Conservation (phyloP, 2,329 filamentous ascomycete species). For the Cryphonectria japonica region DNA sequence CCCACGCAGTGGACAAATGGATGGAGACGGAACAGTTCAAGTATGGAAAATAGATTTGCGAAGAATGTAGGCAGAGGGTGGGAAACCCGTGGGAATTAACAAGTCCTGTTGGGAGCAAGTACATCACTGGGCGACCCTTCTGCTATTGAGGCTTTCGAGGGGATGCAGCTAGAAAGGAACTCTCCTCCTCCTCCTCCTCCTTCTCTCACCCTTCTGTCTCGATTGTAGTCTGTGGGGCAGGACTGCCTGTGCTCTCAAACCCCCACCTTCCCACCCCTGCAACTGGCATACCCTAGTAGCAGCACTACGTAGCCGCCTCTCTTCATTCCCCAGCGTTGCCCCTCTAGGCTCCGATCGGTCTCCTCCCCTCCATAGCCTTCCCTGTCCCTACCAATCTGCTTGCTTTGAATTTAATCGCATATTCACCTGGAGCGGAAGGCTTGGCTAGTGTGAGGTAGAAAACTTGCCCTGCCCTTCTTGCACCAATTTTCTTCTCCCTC, state of each 20-base stretch:
- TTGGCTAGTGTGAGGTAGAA: constrained; percentile 17
- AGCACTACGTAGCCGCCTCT: neutral
- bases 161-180: neutral
- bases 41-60: neutral
- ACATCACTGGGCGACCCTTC: neutral
- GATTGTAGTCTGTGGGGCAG: constrained; percentile 11
- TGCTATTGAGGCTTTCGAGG: neutral
- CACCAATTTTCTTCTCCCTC: constrained; percentile 8
- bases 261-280: constrained; percentile 10
- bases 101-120: neutral
- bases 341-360: constrained; percentile 24
- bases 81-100: neutral
- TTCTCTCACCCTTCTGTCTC: constrained; percentile 9
- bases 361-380: constrained; percentile 3
- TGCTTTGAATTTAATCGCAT: constrained; percentile 18
- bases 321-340: constrained; percentile 14
- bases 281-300: neutral
- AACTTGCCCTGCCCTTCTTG: constrained; percentile 7
- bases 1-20: neutral
- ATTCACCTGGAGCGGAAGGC: constrained; percentile 23
- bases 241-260: neutral
- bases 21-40: neutral
- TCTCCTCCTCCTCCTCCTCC: constrained; percentile 10
- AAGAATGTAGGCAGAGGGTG: neutral
- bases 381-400: constrained; percentile 13